Evolutionary conservation across 2,329 filamentous ascomycete genomes (phyloP), one percentile per base, ranked within the genome.

Genomic region (Fusarium metavorans): DNA sequence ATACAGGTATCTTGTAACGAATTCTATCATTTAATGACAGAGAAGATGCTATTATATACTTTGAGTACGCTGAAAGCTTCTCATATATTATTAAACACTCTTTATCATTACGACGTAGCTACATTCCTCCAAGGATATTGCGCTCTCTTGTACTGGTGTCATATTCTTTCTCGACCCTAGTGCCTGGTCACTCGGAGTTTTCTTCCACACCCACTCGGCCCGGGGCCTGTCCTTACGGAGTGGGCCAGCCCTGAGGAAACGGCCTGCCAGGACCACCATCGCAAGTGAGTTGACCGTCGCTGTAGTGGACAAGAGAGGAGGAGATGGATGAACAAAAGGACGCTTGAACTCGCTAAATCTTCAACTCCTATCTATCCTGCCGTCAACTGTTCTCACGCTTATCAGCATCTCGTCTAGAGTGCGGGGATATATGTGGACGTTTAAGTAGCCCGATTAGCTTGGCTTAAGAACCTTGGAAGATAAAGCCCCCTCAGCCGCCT

Each of bases 111-210:
- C 9, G n/a, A n/a, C 7, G 6, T 8, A n/a, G 48, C 16, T 30
- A 52, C 20, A 20, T 20, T 20, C 20, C 20, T 20, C 20, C 10
- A 8, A 32, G 16, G 16, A 32, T 3, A 30, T 13, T 5, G 13
- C 13, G 16, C 27, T 32, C n/a, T 18, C 18, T 52, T 30, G 48
- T 30, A 52, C 48, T n/a, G 10, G 48, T 32, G 25, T 13, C 16
- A 32, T 32, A 27, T 30, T 30, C 27, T 52, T 52, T 52, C 48
- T 52, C 32, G 48, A 52, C 18, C 48, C 25, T 27, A 27, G 48
- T 52, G 48, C 48, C 48, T 75, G 62, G 68, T 74, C 72, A 70
- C 59, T 74, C 72, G 72, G 72, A 58, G 62, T 67, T 74, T 74
- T 67, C 39, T 48, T 70, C 23, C 62, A 75, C 72, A 74, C 72